Conservation (phyloP, 495 filamentous ascomycete genomes). For the Penicillium cataractarum region DNA sequence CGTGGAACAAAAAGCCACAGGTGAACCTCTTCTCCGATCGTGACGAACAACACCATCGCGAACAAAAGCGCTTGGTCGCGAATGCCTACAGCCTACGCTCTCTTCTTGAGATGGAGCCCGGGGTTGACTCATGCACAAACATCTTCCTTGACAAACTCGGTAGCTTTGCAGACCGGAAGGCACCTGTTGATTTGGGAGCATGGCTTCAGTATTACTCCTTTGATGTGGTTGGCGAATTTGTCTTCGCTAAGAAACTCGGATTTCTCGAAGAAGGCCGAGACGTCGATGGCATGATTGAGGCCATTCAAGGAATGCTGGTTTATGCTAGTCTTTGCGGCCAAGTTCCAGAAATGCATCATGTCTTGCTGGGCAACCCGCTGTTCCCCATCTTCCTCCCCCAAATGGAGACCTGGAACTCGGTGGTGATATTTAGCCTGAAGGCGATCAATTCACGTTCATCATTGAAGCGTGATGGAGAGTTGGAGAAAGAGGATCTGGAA, state of each 20-base stretch:
- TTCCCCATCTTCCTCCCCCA: constrained; percentile 41
- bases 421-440: constrained; percentile 34
- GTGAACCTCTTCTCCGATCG: constrained; percentile 42
- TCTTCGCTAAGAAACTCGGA: constrained; percentile 41
- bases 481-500: constrained; percentile 12
- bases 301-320: constrained; percentile 28
- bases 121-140: constrained; percentile 37
- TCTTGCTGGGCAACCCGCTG: constrained; percentile 38
- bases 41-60: constrained; percentile 30
- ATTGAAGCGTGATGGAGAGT: constrained; percentile 40
- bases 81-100: constrained; percentile 38
- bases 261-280: constrained; percentile 46
- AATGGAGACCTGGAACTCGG: constrained; percentile 40
- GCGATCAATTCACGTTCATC: constrained; percentile 28
- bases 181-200: constrained; percentile 38
- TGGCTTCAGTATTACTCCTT: constrained; percentile 55
- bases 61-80: constrained; percentile 34
- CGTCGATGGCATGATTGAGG: constrained; percentile 40
- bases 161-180: constrained; percentile 18
- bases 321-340: constrained; percentile 37
- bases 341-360: constrained; percentile 34
- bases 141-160: constrained; percentile 30
- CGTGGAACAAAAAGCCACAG: constrained; percentile 34
- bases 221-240: constrained; percentile 45
- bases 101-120: constrained; percentile 37